Conservation (phyloP, 306 rosid species). For the Medicago arabica region DNA sequence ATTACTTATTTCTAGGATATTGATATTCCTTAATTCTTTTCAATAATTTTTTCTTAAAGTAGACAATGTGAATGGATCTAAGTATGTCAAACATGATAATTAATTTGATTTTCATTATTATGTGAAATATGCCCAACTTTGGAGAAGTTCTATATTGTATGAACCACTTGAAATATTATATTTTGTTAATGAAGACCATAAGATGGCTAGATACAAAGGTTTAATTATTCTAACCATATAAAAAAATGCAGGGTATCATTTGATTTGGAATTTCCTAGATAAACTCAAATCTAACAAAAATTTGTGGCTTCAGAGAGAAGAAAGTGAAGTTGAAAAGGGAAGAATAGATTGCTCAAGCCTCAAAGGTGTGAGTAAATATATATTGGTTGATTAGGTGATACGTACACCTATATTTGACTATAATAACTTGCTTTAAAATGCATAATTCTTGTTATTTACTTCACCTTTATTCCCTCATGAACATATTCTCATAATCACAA, state of each 20-base stretch:
- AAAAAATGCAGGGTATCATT: constrained; percentile 16
- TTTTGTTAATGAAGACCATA: constrained; percentile 28
- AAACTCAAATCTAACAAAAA: constrained; percentile 26
- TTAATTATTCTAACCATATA: constrained; percentile 23
- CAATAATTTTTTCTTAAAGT: neutral
- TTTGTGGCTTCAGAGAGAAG: constrained; percentile 39
- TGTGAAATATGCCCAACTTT: constrained; percentile 30
- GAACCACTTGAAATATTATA: neutral
- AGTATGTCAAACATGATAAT: constrained; percentile 42
- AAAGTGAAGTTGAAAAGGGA: constrained; percentile 36
- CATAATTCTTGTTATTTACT: constrained; percentile 21
- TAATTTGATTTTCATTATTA: constrained; percentile 12
- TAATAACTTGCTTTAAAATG: constrained; percentile 30
- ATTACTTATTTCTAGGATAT: constrained; percentile 14
- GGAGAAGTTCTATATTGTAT: neutral
- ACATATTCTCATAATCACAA: constrained; percentile 46
- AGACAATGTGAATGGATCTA: neutral
- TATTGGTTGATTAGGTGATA: constrained; percentile 40
- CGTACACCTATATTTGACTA: constrained; percentile 38
- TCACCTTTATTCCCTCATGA: constrained; percentile 46
- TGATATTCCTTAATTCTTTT: constrained; percentile 36
- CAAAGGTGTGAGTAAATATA: constrained; percentile 30
- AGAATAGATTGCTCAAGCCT: constrained; percentile 38
- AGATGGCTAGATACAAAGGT: constrained; percentile 41
- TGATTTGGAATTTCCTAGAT: constrained; percentile 32